These are phyloP conservation scores for Tuber borchii DNA, from an alignment of 495 filamentous ascomycete genomes.

Conservation along the genomic window DNA sequence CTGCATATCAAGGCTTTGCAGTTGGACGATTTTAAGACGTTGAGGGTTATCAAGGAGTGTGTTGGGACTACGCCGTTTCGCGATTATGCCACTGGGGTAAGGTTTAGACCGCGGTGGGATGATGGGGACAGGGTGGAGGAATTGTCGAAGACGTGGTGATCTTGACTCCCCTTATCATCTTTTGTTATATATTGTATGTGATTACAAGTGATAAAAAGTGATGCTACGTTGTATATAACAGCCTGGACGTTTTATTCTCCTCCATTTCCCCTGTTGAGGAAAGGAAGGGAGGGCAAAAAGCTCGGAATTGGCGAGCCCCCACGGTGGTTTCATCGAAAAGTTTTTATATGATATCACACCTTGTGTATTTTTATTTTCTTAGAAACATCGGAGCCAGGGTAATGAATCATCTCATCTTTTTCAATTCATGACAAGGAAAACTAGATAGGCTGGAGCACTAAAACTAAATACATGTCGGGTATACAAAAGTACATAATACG, in stretches of 20 bases:
- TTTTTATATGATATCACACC: background rate
- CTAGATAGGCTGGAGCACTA: background rate
- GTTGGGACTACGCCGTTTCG: constrained; percentile 12
- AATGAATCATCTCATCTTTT: background rate
- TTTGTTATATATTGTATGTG: background rate
- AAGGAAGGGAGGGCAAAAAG: background rate
- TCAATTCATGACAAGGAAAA: background rate
- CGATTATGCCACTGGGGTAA: background rate
- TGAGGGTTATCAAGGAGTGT: constrained; percentile 16
- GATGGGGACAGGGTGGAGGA: background rate
- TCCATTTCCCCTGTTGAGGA: background rate
- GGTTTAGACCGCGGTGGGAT: background rate
- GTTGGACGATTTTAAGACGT: constrained; percentile 28
- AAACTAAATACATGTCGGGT: background rate
- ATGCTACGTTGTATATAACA: background rate
- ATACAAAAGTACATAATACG: background rate
- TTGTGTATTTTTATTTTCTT: background rate
- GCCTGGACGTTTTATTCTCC: background rate
- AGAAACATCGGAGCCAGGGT: background rate
- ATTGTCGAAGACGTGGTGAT: background rate
- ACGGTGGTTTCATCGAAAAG: background rate
- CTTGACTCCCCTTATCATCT: background rate
- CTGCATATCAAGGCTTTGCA: constrained; percentile 34
- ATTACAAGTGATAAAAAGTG: background rate
- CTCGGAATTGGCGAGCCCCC: background rate